Evolutionary conservation across 768 basidiomycete species (phyloP).

Genomic region (Mrakia blollopis): DNA sequence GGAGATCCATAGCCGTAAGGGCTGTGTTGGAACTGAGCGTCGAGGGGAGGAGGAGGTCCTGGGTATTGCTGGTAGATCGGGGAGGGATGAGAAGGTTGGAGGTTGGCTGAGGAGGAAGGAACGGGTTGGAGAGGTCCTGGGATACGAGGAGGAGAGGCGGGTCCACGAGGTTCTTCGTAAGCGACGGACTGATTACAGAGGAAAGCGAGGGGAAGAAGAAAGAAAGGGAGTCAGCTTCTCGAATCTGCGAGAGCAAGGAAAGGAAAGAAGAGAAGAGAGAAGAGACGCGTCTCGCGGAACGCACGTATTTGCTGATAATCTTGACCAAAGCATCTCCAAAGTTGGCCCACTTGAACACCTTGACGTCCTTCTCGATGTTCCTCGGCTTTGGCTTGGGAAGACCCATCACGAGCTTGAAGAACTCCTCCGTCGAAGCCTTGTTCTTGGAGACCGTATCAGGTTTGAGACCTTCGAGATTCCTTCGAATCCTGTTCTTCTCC

Average conservation of each 20-base stretch:
- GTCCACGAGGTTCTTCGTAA: constrained; percentile 1
- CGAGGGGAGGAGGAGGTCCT: neutral
- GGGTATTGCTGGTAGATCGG: neutral
- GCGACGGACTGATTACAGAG: constrained; percentile 22
- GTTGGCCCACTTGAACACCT: constrained; percentile 45
- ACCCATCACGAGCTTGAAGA: constrained; percentile 95
- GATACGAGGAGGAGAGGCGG: neutral
- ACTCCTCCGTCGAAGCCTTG: constrained; percentile 69
- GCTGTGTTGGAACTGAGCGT: neutral
- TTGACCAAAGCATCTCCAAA: constrained; percentile 27
- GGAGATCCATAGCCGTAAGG: neutral
- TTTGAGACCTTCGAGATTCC: constrained; percentile 87
- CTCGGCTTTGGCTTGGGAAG: constrained; percentile 90
- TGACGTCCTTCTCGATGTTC: constrained; percentile 94
- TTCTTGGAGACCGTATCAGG: constrained; percentile 87
- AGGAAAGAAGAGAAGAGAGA: neutral
- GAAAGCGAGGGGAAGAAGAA: neutral
- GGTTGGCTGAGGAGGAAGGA: neutral
- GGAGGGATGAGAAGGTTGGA: neutral
- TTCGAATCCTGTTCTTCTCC: constrained; percentile 92
- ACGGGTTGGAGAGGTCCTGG: neutral
- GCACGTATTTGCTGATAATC: constrained; percentile 30
- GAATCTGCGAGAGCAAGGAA: no score
- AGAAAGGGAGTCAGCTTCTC: neutral
- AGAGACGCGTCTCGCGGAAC: neutral